Evolutionary conservation across 2,329 filamentous ascomycete genomes (phyloP).

Genomic region (Didymella pomorum): DNA sequence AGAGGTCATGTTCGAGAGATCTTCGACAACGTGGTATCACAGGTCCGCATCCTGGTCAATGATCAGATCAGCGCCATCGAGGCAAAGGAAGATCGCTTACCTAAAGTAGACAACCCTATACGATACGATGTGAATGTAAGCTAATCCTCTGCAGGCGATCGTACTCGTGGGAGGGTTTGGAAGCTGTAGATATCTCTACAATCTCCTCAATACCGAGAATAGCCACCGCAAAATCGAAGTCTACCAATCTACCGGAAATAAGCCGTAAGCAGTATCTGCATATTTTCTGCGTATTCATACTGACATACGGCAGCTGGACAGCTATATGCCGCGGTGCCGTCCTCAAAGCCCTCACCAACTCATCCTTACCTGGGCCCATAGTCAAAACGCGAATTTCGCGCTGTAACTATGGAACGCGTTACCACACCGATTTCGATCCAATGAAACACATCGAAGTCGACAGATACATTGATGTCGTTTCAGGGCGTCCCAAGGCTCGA

Average conservation of each 20-base stretch:
- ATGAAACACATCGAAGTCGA: neutral
- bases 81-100: neutral
- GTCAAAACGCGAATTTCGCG: neutral
- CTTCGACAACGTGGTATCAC: conserved; percentile 15
- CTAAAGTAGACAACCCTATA: conserved; percentile 12
- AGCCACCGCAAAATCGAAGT: conserved; percentile 20
- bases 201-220: conserved; percentile 12
- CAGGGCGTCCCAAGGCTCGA: no score
- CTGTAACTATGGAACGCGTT: neutral
- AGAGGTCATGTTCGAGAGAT: conserved; percentile 11
- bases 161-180: conserved; percentile 25
- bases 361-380: neutral
- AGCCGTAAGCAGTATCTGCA: neutral
- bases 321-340: neutral
- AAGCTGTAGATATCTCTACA: conserved; percentile 23
- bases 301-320: neutral
- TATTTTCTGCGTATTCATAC: neutral
- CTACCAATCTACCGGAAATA: neutral
- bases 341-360: neutral
- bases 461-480: neutral
- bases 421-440: neutral
- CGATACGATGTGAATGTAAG: no score
- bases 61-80: conserved; percentile 9
- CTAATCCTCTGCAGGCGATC: conserved; percentile 13
- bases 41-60: conserved; percentile 17